Evolutionary conservation across 2,329 filamentous ascomycete species (phyloP), one percentile per base, ranked within the genome.

Genomic region (Orbilia brochopaga): DNA sequence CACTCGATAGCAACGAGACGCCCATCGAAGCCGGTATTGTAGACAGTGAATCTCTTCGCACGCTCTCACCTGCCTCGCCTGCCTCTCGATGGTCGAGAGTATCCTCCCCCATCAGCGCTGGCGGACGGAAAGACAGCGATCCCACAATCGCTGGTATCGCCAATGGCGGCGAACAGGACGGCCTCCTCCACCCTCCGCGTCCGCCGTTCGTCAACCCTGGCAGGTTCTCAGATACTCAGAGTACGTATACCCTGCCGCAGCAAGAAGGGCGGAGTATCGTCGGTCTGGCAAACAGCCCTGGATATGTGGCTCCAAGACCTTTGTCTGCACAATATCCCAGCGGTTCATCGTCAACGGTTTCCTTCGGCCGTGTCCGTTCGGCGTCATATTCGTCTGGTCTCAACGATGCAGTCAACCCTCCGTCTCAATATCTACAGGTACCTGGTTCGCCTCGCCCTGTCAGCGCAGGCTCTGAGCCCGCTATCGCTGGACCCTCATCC

Each of bases 1-100:
- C 67, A 30, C 67, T 72, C 30, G 51, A 72, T 48, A 60, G 40
- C 51, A 55, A 65, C 19, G 67, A 72, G 55, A 72, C 67, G 8
- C 67, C 67, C 8, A 60, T 42, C 23, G 55, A 65, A 24, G 37
- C 60, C 10, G 67, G 67, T 8, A 65, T 72, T 5, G 55, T 65
- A 19, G 67, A 72, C 21, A 72, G 67, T 17, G 67, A 64, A 35
- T 72, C 67, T 10, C 60, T 72, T 8, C 40, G 56, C 24, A 55
- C 48, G 8, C 52, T 65, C 17, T 61, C 67, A 10, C 67, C 67
- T 13, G 32, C 40, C 17, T 61, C 67, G 10, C 67, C 67, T 13
- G 32, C 40, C 1, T 48, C 55, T 2, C 35, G 67, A 48, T 61
- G 57, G 42, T 72, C 67, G 30, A 64, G 67, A 40, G 51, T 64